These are phyloP conservation scores for Cyberlindnera maclurae DNA, from an alignment of 805 yeast species.

Conservation along the genomic window DNA sequence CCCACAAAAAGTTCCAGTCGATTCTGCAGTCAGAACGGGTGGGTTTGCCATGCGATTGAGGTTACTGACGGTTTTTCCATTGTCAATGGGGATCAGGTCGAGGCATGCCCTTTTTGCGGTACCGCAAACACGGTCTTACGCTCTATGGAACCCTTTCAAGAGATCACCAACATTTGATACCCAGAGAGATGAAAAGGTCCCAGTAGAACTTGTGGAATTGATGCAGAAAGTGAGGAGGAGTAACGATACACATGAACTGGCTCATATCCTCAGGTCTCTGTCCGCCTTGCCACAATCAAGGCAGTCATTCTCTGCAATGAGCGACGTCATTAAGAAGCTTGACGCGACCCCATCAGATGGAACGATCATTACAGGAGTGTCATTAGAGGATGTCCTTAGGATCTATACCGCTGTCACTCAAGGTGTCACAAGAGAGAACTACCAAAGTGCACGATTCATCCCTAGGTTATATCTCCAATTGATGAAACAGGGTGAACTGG, in stretches of 20 bases:
- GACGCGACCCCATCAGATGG: constrained; percentile 1
- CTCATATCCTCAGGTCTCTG: constrained; percentile 2
- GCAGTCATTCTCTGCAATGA: constrained; percentile 10
- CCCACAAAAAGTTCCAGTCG: too few species aligned
- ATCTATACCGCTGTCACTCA: constrained; percentile 9
- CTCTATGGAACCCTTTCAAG: constrained; percentile 12
- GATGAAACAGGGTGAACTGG: constrained; percentile 2
- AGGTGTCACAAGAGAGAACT: constrained; percentile 11
- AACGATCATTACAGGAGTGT: constrained; percentile 8
- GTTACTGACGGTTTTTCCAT: too few species aligned
- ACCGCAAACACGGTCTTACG: neutral
- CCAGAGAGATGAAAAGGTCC: constrained; percentile 1
- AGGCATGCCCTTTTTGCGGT: too few species aligned
- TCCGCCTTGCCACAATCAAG: neutral
- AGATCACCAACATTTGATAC: constrained; percentile 1
- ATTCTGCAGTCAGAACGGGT: too few species aligned
- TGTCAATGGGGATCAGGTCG: too few species aligned
- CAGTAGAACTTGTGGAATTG: constrained; percentile 4
- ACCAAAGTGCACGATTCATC: constrained; percentile 18
- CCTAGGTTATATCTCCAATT: constrained; percentile 20
- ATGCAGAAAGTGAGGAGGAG: constrained; percentile 4
- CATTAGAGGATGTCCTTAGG: constrained; percentile 3
- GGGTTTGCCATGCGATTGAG: too few species aligned
- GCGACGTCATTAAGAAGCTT: constrained; percentile 15
- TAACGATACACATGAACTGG: neutral